These are phyloP conservation scores for Candida corydali DNA, from an alignment of 805 yeast genomes.

Conservation along the genomic window DNA sequence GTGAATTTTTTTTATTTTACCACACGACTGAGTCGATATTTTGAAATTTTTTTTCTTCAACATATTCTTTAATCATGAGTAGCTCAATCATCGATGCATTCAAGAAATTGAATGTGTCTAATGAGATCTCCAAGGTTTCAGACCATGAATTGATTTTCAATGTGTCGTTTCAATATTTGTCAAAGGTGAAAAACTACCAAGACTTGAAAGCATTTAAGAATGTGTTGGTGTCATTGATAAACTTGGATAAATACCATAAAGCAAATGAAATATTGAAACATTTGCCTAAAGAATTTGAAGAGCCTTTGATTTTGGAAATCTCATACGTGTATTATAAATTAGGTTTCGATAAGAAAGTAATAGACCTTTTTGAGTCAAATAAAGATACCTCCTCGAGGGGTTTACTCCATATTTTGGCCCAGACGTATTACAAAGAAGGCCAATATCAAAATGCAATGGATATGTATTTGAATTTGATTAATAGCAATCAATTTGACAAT, in stretches of 20 bases:
- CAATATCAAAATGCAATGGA: constrained; percentile 37
- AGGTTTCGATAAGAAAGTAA: constrained; percentile 35
- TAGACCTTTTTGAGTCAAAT: constrained; percentile 15
- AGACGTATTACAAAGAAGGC: constrained; percentile 49
- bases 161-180: constrained; percentile 38
- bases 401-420: constrained; percentile 50
- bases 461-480: constrained; percentile 41
- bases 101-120: constrained; percentile 32
- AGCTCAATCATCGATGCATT: constrained; percentile 39
- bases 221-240: constrained; percentile 57
- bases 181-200: constrained; percentile 32
- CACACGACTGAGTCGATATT: no score
- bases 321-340: constrained; percentile 60
- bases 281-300: constrained; percentile 33
- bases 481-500: constrained; percentile 37
- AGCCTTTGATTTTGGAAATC: constrained; percentile 42
- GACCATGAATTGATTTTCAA: constrained; percentile 36
- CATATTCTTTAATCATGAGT: constrained; percentile 23
- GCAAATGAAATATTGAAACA: constrained; percentile 44
- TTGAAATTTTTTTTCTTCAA: neutral
- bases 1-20: no score
- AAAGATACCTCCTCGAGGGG: constrained; percentile 16
- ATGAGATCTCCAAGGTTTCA: constrained; percentile 14
- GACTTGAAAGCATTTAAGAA: constrained; percentile 34
- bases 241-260: constrained; percentile 49